These are phyloP conservation scores for Tetracladium marchalianum DNA, from an alignment of 495 filamentous ascomycete species.

Conservation along the genomic window DNA sequence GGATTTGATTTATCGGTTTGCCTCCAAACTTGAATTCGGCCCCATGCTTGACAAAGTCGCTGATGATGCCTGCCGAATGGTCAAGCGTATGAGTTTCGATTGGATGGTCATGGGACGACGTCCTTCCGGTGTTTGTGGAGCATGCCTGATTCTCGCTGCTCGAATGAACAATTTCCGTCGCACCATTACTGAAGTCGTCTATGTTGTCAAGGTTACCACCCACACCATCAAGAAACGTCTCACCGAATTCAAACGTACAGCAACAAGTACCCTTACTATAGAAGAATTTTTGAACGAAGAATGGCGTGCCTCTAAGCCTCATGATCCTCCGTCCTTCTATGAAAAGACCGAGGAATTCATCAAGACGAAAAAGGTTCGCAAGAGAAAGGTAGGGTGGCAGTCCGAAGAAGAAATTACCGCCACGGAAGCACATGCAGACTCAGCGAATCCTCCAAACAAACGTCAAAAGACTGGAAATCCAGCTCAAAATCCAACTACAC, in stretches of 20 bases:
- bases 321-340: slow-evolving; percentile 78
- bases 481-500: not conserved
- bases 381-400: slow-evolving; percentile 22
- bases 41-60: slow-evolving; percentile 67
- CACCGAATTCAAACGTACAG: slow-evolving; percentile 77
- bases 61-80: slow-evolving; percentile 71
- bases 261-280: slow-evolving; percentile 69
- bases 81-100: slow-evolving; percentile 86
- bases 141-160: slow-evolving; percentile 85
- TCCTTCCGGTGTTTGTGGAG: slow-evolving; percentile 89
- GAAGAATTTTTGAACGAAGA: slow-evolving; percentile 70
- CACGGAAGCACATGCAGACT: slow-evolving; percentile 1
- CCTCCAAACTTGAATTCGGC: slow-evolving; percentile 81
- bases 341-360: slow-evolving; percentile 43
- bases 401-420: slow-evolving; percentile 2
- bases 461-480: slow-evolving; percentile 6
- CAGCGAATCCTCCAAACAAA: slow-evolving; percentile 10
- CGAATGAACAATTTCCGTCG: slow-evolving; percentile 96
- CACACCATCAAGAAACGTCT: slow-evolving; percentile 81
- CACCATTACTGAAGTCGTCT: slow-evolving; percentile 85
- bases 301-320: slow-evolving; percentile 35
- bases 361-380: slow-evolving; percentile 36
- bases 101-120: slow-evolving; percentile 93
- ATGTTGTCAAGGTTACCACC: slow-evolving; percentile 90
- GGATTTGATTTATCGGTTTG: slow-evolving; percentile 81